Evolutionary conservation across 2,329 filamentous ascomycete species (phyloP).

Genomic region (Fusarium nanum): DNA sequence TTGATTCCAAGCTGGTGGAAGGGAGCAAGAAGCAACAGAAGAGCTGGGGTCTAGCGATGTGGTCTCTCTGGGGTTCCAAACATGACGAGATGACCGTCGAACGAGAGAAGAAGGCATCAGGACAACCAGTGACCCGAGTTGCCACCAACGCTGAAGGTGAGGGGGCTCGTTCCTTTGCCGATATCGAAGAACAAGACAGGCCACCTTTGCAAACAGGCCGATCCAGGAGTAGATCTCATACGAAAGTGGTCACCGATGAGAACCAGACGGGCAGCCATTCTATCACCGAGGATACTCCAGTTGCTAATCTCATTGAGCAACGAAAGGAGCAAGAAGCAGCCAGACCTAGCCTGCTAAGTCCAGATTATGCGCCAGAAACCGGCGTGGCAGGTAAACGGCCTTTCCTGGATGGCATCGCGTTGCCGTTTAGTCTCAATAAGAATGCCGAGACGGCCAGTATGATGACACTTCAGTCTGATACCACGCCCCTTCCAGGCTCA

Average conservation of each 20-base stretch:
- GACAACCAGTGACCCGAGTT: constrained; percentile 47
- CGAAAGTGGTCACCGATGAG: constrained; percentile 63
- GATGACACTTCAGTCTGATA: constrained; percentile 68
- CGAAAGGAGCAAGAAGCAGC: constrained; percentile 55
- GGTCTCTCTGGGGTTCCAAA: constrained; percentile 89
- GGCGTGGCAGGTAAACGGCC: constrained; percentile 71
- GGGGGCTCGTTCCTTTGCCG: constrained; percentile 56
- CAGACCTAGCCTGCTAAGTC: constrained; percentile 58
- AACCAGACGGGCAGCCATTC: constrained; percentile 56
- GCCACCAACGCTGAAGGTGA: constrained; percentile 57
- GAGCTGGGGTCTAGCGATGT: constrained; percentile 83
- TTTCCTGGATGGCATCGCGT: constrained; percentile 74
- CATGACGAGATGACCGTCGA: constrained; percentile 82
- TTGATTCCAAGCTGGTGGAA: constrained; percentile 53
- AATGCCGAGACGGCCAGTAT: constrained; percentile 76
- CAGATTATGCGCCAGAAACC: constrained; percentile 58
- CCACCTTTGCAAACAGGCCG: constrained; percentile 41
- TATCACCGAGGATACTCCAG: constrained; percentile 55
- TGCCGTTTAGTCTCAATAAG: constrained; percentile 76
- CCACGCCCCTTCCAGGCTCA: constrained; percentile 47
- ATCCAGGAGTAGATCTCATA: constrained; percentile 56
- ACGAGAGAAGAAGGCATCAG: constrained; percentile 65
- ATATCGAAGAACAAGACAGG: constrained; percentile 55
- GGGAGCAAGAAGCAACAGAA: constrained; percentile 67
- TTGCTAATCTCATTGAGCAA: constrained; percentile 57